Evolutionary conservation across 768 basidiomycete species (phyloP), one percentile per base, ranked within the genome.

Genomic region (Mycena pura): DNA sequence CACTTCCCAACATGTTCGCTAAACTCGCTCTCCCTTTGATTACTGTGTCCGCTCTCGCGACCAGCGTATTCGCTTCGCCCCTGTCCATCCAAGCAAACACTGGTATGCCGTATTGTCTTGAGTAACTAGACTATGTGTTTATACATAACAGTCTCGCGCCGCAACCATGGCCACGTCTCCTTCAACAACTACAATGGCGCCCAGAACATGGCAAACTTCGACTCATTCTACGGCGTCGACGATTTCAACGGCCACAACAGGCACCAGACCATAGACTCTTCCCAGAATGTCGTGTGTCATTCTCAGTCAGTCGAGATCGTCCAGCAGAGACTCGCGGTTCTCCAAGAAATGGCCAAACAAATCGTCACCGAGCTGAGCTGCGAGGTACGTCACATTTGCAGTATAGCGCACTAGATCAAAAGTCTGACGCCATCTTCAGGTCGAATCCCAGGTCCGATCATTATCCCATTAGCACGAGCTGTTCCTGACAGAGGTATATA

Each of bases 291-390:
- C 28, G 79, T 80, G 44, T 82, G 80, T 73, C 77, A 73, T 56
- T 69, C 71, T 21, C 68, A 76, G 64, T 62, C 67, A 34, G 63
- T 81, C 48, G 70, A 71, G 51, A 77, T 84, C 69, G 72, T 82
- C 50, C 82, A 84, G 59, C 81, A 84, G 58, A 74, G 76, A 7
- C 75, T 82, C 29, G 72, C 78, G 34, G 74, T 84, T 52, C 70
- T 82, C 29, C 76, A 77, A 57, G 80, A 82, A 69, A 77, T 81
- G 73, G 79, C 79, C 36, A 81, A 82, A 48, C 81, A 81, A 69
- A 76, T 82, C 68, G 77, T 82, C 64, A 73, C 76, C 31, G 78
- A 82, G 68, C 75, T 78, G 46, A 75, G 82, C 51, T 84, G 83
- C 66, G 80, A 83, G 49, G n/a, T n/a, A n/a, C n/a, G n/a, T n/a